Evolutionary conservation across 2,329 filamentous ascomycete species (phyloP), one percentile per base, ranked within the genome.

Genomic region (Alternaria gaisen): DNA sequence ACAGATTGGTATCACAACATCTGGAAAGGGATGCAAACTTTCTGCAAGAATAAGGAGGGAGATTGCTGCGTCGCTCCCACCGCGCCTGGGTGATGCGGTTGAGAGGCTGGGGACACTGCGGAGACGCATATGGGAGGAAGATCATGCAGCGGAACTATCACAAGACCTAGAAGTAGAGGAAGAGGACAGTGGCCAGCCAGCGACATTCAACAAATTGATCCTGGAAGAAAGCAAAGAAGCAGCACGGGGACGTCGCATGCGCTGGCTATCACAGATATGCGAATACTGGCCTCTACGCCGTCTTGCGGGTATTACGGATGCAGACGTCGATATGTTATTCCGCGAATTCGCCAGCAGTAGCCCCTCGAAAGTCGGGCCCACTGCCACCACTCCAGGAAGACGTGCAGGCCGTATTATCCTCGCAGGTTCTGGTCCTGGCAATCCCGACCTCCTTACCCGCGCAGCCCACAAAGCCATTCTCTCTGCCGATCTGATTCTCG

Each of bases 241-340:
- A 3, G 87, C 88, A 16, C 93, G 93, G 75, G 93, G 87, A 22
- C 85, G 94, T 61, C 87, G 95, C 53, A 94, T 97, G 84, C 87
- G 95, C 59, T 99, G 95, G 95, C 84, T 99, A 1, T 88, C 91
- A 20, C 95, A 99, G 77, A 93, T 99, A 53, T 99, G 95, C 84
- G 95, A 99, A 82, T 99, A 99, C 80, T 99, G 95, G 95, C 94
- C 95, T 1, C 84, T 99, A 26, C 89, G 89, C 65, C 88, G 91
- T 18, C 86, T 99, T 1, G 93, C 93, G 8, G 84, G 86, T 41
- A 90, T 98, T 65, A 90, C 87, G 4, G 92, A 97, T 71, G 85
- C 86, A 9, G 94, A 98, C 68, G 88, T 97, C 7, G 88, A 92
- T 16, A 78, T 81, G 12, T 87, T 98, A 0, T 84, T 99, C n/a